phyloP scores from a whole-genome alignment of 257 asterid species.

The Solanum appendiculatum region DNA sequence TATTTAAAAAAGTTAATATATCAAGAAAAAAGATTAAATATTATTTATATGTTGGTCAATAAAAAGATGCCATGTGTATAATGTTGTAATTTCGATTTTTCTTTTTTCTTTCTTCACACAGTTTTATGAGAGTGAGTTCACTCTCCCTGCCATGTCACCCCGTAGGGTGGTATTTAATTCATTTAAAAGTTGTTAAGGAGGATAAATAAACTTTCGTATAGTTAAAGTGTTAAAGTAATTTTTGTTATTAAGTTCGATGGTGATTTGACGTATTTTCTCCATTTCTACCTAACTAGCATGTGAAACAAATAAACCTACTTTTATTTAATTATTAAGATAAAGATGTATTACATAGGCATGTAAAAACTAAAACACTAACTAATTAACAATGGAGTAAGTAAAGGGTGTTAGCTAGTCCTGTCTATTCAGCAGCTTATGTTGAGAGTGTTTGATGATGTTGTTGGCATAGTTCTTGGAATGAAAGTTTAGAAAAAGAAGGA shows the following conservation, averaged over 20 bases:
- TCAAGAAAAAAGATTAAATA: neutral
- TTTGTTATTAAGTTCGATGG: too few species aligned
- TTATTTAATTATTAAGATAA: neutral
- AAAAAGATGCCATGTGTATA: too few species aligned
- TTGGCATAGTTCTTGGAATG: slow-evolving; percentile 53
- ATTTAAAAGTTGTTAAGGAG: neutral
- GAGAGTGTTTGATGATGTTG: neutral
- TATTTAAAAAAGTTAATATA: too few species aligned
- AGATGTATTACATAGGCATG: neutral
- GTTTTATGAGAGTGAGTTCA: too few species aligned
- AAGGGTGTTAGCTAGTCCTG: neutral
- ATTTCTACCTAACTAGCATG: neutral
- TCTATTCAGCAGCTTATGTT: neutral
- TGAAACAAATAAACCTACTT: neutral
- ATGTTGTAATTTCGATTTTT: too few species aligned
- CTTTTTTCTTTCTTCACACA: too few species aligned
- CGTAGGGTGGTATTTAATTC: too few species aligned
- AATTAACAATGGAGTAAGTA: neutral
- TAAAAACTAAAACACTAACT: neutral
- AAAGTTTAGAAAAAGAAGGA: slow-evolving; percentile 49
- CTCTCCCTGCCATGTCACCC: too few species aligned
- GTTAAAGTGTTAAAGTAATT: neutral
- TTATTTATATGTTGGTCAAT: neutral
- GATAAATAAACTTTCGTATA: neutral
- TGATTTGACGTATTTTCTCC: neutral